Percentiles rank a stretch among this genome's conserved stretches.
These are phyloP conservation scores for Teratosphaeria destructans DNA, from an alignment of 2,329 filamentous ascomycete genomes.

Conservation along the genomic window DNA sequence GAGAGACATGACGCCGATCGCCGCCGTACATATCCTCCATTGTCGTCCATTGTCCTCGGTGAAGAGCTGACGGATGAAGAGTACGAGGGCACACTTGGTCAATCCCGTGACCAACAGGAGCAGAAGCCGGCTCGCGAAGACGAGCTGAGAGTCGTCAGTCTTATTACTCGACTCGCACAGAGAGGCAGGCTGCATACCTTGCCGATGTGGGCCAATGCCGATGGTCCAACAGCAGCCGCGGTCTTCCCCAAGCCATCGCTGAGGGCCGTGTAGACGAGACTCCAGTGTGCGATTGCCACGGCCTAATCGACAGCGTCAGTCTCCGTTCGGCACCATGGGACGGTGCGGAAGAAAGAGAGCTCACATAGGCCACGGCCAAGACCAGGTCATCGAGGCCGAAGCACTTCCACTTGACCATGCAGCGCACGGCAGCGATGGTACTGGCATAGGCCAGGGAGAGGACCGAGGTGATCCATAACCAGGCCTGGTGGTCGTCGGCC, in stretches of 20 bases:
- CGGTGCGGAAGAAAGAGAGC: neutral
- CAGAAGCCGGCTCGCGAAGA: conserved; percentile 12
- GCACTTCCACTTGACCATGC: conserved; percentile 8
- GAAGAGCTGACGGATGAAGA: conserved; percentile 16
- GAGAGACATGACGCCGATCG: neutral
- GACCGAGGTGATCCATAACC: conserved; percentile 9
- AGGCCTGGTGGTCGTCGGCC: conserved; percentile 8
- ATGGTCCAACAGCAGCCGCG: neutral
- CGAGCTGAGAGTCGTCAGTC: conserved; percentile 4
- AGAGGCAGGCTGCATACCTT: too few relatives aligned
- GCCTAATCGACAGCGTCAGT: neutral
- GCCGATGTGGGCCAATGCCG: too few relatives aligned
- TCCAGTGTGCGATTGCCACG: neutral
- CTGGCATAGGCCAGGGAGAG: conserved; percentile 8
- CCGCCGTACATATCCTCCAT: neutral
- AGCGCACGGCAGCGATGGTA: neutral
- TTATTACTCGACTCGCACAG: too few relatives aligned
- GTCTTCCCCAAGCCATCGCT: neutral
- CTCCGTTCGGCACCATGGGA: neutral
- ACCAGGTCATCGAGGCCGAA: conserved; percentile 10
- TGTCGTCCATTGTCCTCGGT: conserved; percentile 5
- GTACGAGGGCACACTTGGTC: conserved; percentile 13
- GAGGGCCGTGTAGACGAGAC: neutral
- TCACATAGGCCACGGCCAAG: conserved; percentile 4
- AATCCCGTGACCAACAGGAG: conserved; percentile 10